These are phyloP conservation scores for Epichloe amarillans DNA, from an alignment of 2,329 filamentous ascomycete species.

Conservation along the genomic window DNA sequence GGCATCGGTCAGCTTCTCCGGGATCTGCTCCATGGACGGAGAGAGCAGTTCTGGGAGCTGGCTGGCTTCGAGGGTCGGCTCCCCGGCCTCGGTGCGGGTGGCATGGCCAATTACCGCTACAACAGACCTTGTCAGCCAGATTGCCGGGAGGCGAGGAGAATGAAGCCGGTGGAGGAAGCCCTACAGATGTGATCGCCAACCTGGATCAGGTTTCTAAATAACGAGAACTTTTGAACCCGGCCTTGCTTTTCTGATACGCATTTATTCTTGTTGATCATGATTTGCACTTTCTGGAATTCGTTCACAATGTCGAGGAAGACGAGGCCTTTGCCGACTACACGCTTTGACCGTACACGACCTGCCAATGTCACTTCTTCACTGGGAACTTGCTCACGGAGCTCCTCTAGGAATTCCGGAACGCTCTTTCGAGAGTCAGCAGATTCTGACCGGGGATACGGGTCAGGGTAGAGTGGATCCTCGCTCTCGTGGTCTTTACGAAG, in stretches of 20 bases:
- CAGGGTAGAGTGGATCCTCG: conserved; percentile 21
- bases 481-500: conserved; percentile 20
- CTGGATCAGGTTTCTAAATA: conserved; percentile 52
- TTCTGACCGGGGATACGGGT: conserved; percentile 23
- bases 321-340: conserved; percentile 61
- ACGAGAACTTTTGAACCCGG: conserved; percentile 35
- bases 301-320: conserved; percentile 73
- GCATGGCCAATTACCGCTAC: conserved; percentile 58
- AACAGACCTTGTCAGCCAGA: conserved; percentile 14
- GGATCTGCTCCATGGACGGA: conserved; percentile 69
- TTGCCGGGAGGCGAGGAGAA: conserved; percentile 10
- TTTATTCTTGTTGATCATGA: conserved; percentile 56
- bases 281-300: conserved; percentile 59
- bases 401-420: conserved; percentile 22
- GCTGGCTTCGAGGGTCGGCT: conserved; percentile 59
- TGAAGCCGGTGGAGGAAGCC: conserved; percentile 22
- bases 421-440: conserved; percentile 15
- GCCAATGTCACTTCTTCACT: conserved; percentile 19
- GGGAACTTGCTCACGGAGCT: conserved; percentile 14
- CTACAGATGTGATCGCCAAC: conserved; percentile 76
- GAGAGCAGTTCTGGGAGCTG: conserved; percentile 59
- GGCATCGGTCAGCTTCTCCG: conserved; percentile 53
- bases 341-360: conserved; percentile 62
- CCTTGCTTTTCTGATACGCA: conserved; percentile 22
- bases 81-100: conserved; percentile 55